Evolutionary conservation across 2,329 filamentous ascomycete species (phyloP).

Genomic region (Thelonectria blattea): DNA sequence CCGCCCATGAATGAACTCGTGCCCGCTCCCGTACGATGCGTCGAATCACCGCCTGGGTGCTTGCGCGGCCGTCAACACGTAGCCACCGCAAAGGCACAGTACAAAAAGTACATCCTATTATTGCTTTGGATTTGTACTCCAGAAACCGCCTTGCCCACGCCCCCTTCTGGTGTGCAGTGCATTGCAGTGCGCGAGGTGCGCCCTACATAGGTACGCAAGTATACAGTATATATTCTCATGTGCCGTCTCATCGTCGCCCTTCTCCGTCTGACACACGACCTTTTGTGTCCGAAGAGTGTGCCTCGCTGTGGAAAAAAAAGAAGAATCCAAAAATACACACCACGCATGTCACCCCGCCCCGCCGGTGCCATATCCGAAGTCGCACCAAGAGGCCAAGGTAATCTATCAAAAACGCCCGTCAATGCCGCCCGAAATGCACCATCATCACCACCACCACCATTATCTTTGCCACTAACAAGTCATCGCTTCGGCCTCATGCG

Average conservation of each 20-base stretch:
- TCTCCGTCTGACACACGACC: not conserved
- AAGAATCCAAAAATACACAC: constrained; percentile 19
- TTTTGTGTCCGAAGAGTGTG: not conserved
- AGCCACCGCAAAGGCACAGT: too few relatives aligned
- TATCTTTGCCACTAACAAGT: not conserved
- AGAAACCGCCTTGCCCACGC: not conserved
- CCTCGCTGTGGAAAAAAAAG: constrained; percentile 1
- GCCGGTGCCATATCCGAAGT: not conserved
- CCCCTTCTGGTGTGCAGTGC: too few relatives aligned
- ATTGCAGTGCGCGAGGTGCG: too few relatives aligned
- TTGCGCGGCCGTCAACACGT: not conserved
- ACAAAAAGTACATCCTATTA: not conserved
- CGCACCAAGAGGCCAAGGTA: constrained; percentile 1
- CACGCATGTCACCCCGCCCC: not conserved
- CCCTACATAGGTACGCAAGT: not conserved
- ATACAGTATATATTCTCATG: not conserved
- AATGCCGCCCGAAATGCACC: constrained; percentile 9
- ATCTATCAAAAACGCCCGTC: constrained; percentile 22
- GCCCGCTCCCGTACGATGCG: not conserved
- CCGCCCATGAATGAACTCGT: too few relatives aligned
- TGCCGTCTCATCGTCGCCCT: not conserved
- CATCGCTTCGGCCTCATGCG: constrained; percentile 56
- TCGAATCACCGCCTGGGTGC: constrained; percentile 2
- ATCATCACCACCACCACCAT: not conserved
- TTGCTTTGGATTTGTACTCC: not conserved